These are phyloP conservation scores for Isatis tinctoria DNA, from an alignment of 345 rosid genomes.

Conservation along the genomic window DNA sequence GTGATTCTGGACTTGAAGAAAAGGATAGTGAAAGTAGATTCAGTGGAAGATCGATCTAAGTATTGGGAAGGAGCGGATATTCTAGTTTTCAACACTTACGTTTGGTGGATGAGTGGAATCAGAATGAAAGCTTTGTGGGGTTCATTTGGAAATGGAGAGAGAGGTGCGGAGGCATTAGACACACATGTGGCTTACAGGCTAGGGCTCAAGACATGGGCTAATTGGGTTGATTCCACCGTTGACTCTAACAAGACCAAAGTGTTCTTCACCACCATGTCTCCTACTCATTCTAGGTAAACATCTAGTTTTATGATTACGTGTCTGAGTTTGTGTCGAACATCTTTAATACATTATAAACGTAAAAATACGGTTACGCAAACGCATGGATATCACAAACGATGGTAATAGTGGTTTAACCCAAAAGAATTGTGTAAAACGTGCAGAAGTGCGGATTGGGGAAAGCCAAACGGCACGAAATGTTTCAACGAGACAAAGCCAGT, in stretches of 20 bases:
- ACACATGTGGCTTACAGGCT: constrained; percentile 61
- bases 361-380: too few relatives aligned
- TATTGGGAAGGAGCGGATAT: constrained; percentile 78
- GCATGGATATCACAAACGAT: too few relatives aligned
- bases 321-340: too few relatives aligned
- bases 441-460: constrained; percentile 76
- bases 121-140: constrained; percentile 82
- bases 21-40: constrained; percentile 79
- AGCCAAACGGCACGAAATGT: constrained; percentile 62
- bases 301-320: not conserved
- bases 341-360: too few relatives aligned
- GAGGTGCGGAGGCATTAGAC: constrained; percentile 61
- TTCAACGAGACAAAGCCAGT: constrained; percentile 82
- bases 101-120: constrained; percentile 95
- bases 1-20: constrained; percentile 60
- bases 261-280: constrained; percentile 88
- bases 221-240: constrained; percentile 78
- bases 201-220: constrained; percentile 85
- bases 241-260: constrained; percentile 73
- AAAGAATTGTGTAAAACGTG: constrained; percentile 2
- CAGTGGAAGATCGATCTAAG: constrained; percentile 59
- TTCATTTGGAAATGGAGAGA: constrained; percentile 74
- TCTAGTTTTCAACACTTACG: constrained; percentile 78
- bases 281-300: constrained; percentile 68
- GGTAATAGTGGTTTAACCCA: too few relatives aligned